These are phyloP conservation scores for Mycena metata DNA, from an alignment of 768 basidiomycete genomes.

Conservation along the genomic window DNA sequence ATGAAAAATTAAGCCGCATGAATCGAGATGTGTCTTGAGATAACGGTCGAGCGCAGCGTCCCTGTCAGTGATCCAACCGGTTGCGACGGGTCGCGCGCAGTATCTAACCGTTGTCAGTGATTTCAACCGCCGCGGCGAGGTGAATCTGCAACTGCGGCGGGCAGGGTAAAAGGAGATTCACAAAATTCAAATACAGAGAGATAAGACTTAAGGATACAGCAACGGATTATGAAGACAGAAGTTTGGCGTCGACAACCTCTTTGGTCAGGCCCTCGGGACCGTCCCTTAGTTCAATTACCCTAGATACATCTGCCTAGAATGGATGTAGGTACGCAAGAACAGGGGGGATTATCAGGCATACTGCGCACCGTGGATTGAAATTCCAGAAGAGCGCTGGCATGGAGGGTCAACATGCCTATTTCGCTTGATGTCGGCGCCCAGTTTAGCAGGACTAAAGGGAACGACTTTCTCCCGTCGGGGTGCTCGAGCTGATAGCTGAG, in stretches of 20 bases:
- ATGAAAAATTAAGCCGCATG: conserved; percentile 35
- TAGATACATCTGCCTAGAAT: conserved; percentile 78
- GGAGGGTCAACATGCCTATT: conserved; percentile 80
- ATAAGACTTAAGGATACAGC: not conserved
- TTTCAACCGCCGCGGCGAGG: not conserved
- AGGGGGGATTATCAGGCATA: conserved; percentile 3
- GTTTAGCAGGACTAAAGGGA: conserved; percentile 88
- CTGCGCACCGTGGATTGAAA: conserved; percentile 82
- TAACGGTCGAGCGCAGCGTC: too few species aligned
- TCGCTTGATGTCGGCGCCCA: conserved; percentile 88
- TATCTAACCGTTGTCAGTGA: too few species aligned
- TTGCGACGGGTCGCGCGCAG: too few species aligned
- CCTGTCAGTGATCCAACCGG: too few species aligned
- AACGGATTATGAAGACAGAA: conserved; percentile 48
- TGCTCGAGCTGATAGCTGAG: conserved; percentile 88
- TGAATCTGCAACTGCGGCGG: not conserved
- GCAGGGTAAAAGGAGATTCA: not conserved
- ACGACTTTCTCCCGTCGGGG: conserved; percentile 85
- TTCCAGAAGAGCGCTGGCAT: conserved; percentile 84
- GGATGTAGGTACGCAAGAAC: conserved; percentile 1
- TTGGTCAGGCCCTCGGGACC: conserved; percentile 87
- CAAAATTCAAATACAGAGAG: conserved; percentile 3
- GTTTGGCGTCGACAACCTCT: conserved; percentile 73
- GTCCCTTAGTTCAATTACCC: conserved; percentile 86
- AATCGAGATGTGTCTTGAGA: conserved; percentile 7